Percentiles rank a stretch among this genome's conserved stretches.
Conservation (phyloP, 2,329 filamentous ascomycete species). For the Penicillium vulpinum region DNA sequence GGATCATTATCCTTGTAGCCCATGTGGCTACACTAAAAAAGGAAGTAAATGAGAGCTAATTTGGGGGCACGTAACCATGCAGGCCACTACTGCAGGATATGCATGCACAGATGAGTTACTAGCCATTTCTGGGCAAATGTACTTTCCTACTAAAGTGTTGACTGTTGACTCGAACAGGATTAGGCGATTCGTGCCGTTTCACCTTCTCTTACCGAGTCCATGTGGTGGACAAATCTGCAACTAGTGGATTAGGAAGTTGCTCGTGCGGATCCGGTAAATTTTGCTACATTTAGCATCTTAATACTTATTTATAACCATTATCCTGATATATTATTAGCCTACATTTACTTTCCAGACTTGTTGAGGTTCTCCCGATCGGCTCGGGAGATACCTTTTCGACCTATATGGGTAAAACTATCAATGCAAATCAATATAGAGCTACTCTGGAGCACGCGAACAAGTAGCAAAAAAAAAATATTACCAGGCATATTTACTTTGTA, state of each 20-base stretch:
- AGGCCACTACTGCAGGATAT: constrained; percentile 3
- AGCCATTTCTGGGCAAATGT: not conserved
- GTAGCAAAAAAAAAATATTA: not conserved
- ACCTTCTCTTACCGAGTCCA: not conserved
- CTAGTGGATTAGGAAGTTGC: not conserved
- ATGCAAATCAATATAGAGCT: not conserved
- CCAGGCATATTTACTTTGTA: not conserved
- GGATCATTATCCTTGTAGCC: not conserved
- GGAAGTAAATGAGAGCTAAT: constrained; percentile 3
- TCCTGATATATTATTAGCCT: not conserved
- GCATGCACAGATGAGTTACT: not conserved
- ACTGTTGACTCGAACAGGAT: not conserved
- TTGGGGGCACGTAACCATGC: constrained; percentile 4
- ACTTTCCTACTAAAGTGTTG: not conserved
- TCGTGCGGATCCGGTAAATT: not conserved
- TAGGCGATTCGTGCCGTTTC: not conserved
- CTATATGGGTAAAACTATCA: not conserved
- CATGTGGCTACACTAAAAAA: constrained; percentile 3
- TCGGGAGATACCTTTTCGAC: not conserved
- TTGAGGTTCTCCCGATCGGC: not conserved
- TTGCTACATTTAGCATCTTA: not conserved
- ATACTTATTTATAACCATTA: not conserved
- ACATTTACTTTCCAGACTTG: not conserved
- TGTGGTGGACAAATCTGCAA: not conserved
- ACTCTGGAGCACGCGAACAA: not conserved